A percentile compares a stretch with the other conserved stretches of the same genome.
Evolutionary conservation across 2,329 filamentous ascomycete species (phyloP).

Genomic region (Venturia carpophila): DNA sequence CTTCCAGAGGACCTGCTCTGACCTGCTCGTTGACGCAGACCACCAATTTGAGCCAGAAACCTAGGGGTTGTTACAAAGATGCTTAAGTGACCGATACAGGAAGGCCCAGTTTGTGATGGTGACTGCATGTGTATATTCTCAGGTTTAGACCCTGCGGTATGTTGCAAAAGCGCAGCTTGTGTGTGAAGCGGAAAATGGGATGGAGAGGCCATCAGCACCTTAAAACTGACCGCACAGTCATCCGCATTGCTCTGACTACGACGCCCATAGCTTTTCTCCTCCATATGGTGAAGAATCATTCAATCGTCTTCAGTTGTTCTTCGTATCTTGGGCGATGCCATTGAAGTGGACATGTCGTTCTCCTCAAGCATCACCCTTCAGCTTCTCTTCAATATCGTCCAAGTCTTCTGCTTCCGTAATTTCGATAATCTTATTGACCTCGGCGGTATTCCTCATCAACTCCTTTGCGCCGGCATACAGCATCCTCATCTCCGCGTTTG

Average conservation of each 20-base stretch:
- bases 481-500: constrained; percentile 82
- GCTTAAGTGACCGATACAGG: neutral
- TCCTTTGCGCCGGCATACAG: constrained; percentile 94
- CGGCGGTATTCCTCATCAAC: constrained; percentile 84
- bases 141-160: neutral
- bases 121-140: neutral
- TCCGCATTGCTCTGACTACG: neutral
- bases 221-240: neutral
- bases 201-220: no score
- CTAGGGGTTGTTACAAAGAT: neutral
- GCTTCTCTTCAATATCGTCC: constrained; percentile 19
- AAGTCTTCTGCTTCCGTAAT: constrained; percentile 39
- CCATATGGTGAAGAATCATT: neutral
- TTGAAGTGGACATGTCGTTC: neutral
- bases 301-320: neutral
- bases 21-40: neutral
- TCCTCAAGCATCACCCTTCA: constrained; percentile 15
- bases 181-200: no score
- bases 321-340: neutral
- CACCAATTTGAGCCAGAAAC: neutral
- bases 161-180: no score
- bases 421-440: constrained; percentile 83
- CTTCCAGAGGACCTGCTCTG: neutral
- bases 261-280: no score
- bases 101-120: neutral